Evolutionary conservation across 1,139 yeast species (phyloP), one percentile per base, ranked within the genome.

Genomic region (Geotrichum siamense): DNA sequence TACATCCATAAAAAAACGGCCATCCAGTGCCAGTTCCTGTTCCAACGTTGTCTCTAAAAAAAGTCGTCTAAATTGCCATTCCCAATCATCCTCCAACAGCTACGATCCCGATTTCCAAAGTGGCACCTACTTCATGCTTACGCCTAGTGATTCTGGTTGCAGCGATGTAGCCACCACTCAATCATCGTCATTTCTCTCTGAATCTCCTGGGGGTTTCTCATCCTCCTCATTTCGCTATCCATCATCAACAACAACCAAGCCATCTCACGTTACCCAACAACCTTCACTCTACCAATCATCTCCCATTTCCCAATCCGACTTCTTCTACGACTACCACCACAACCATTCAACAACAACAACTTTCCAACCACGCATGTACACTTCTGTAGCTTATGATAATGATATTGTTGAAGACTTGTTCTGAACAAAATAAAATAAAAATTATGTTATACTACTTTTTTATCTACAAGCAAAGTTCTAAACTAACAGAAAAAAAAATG

Each of bases 101-200:
- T 28, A 25, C 12, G 37, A 33, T 25, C 37, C 26, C 5, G 37
- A 33, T 20, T 20, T 21, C 5, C 37, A 33, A 20, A 38, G 42
- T 25, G 42, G 39, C 2, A 32, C 31, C 10, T 41, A 47, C 21
- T 56, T 56, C 33, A 54, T 57, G 44, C 61, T 60, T 6, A 58
- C 62, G 2, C 62, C 62, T 2, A 55, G 59, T 12, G 62, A 58
- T 41, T 53, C 58, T 28, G 59, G 59, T 3, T 49, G 56, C 15
- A 53, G 56, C 30, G 56, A 54, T 37, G 38, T 40, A 28, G 39
- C 51, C 19, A 37, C 36, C 32, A 28, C 36, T 20, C 34, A 17
- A 16, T 41, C 33, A 29, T n/a, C n/a, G n/a, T 38, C 31, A 3
- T 38, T 38, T 21, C 28, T 38, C n/a, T 38, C 40, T 12, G 40